Evolutionary conservation across 2,329 filamentous ascomycete genomes (phyloP).

Genomic region (Chaetothyriales sp.): DNA sequence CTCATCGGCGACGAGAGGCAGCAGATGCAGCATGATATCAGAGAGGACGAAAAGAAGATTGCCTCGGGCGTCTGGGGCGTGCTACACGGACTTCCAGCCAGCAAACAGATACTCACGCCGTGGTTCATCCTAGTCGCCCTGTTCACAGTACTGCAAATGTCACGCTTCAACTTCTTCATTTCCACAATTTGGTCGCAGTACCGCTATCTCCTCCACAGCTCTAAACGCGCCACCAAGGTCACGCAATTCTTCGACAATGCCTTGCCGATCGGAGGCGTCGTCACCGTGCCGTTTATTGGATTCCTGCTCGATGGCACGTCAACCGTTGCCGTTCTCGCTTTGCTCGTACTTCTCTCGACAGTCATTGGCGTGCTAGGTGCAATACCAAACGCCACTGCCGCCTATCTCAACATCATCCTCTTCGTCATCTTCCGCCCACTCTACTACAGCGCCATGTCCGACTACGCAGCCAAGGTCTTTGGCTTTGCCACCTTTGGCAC

Average conservation of each 20-base stretch:
- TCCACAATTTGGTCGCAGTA: slow-evolving; percentile 74
- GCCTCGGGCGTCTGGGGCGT: slow-evolving; percentile 72
- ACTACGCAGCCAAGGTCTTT: slow-evolving; percentile 84
- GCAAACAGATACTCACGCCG: slow-evolving; percentile 58
- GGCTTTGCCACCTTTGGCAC: slow-evolving; percentile 84
- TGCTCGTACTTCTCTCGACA: slow-evolving; percentile 60
- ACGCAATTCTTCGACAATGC: slow-evolving; percentile 78
- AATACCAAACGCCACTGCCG: slow-evolving; percentile 55
- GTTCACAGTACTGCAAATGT: slow-evolving; percentile 63
- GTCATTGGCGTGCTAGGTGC: slow-evolving; percentile 64
- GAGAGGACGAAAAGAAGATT: slow-evolving; percentile 55
- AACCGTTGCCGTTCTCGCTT: slow-evolving; percentile 54
- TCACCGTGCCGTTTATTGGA: slow-evolving; percentile 76
- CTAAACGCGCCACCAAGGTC: slow-evolving; percentile 49
- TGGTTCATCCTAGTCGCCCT: slow-evolving; percentile 76
- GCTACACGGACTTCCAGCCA: slow-evolving; percentile 57
- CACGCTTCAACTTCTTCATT: slow-evolving; percentile 77
- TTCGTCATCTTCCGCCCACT: slow-evolving; percentile 79
- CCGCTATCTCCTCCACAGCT: slow-evolving; percentile 55
- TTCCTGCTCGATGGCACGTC: slow-evolving; percentile 62
- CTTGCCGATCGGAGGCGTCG: slow-evolving; percentile 64
- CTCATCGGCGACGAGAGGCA: slow-evolving; percentile 55
- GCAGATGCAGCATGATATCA: slow-evolving; percentile 41
- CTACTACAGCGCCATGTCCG: slow-evolving; percentile 82
- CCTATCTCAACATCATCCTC: slow-evolving; percentile 62